Evolutionary conservation across 1,284 basidiomycete genomes (phyloP).

Genomic region (Microbotryomycetes sp.): DNA sequence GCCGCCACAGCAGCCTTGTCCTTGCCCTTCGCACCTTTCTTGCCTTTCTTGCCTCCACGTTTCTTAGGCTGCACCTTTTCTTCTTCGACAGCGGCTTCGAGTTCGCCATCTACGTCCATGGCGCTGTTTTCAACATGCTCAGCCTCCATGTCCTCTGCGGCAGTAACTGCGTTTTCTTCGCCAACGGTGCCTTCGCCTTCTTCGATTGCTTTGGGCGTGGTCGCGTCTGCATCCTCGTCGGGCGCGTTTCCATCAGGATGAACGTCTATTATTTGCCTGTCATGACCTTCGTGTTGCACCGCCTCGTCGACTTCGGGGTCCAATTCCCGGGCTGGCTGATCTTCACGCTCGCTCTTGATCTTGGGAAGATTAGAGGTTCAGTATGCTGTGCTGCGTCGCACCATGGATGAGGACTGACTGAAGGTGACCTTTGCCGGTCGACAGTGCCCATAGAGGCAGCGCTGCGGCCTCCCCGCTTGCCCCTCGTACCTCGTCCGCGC

Average conservation of each 20-base stretch:
- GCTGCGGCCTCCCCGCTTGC: background rate
- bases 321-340: no score
- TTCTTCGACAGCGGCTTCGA: background rate
- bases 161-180: background rate
- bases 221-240: background rate
- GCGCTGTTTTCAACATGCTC: background rate
- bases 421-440: background rate
- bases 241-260: background rate
- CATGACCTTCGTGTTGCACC: no score
- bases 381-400: background rate
- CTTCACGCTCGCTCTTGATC: no score
- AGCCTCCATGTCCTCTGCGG: background rate
- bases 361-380: no score
- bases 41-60: conserved; percentile 6
- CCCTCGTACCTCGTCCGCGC: background rate
- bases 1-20: conserved; percentile 7
- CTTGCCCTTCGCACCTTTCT: conserved; percentile 17
- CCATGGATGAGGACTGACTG: background rate
- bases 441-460: no score
- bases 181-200: no score
- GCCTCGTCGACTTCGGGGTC: no score
- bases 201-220: background rate
- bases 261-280: background rate
- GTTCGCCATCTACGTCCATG: background rate
- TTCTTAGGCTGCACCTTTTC: background rate